Conservation (phyloP, 306 rosid genomes). For the Potentilla sterilis region DNA sequence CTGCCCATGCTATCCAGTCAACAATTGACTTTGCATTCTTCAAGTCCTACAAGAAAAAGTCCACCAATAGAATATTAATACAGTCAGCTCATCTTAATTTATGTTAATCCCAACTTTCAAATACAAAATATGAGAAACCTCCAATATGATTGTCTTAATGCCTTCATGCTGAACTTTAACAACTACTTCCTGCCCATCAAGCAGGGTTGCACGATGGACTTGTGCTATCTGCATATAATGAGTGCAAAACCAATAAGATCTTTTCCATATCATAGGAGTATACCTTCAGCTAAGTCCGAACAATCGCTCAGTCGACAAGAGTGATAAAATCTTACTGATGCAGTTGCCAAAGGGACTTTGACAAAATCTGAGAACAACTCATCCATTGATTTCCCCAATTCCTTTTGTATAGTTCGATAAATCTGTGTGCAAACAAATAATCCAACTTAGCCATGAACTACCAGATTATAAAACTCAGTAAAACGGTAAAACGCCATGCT, state of each 20-base stretch:
- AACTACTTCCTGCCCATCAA: conserved; percentile 84
- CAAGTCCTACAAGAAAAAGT: conserved; percentile 66
- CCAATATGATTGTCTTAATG: conserved; percentile 72
- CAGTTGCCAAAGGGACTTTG: conserved; percentile 85
- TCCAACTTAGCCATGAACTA: conserved; percentile 24
- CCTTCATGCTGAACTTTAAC: conserved; percentile 97
- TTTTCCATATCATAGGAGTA: conserved; percentile 11
- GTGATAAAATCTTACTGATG: conserved; percentile 67
- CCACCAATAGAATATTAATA: conserved; percentile 23
- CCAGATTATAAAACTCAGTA: neutral
- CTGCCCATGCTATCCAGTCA: conserved; percentile 99
- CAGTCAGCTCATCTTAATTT: conserved; percentile 27
- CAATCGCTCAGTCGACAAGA: conserved; percentile 27
- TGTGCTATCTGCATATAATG: conserved; percentile 83
- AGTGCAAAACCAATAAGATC: conserved; percentile 19
- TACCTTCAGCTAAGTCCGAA: conserved; percentile 19
- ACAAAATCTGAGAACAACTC: conserved; percentile 72
- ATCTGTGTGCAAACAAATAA: conserved; percentile 55
- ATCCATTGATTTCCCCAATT: conserved; percentile 86
- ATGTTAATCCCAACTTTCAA: conserved; percentile 23
- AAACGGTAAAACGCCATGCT: neutral
- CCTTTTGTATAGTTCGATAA: conserved; percentile 61
- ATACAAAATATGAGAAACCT: conserved; percentile 54
- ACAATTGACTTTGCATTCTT: conserved; percentile 86
- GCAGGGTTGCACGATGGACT: conserved; percentile 93